Evolutionary conservation across 768 basidiomycete genomes (phyloP).

Genomic region (Mycena vitilis): DNA sequence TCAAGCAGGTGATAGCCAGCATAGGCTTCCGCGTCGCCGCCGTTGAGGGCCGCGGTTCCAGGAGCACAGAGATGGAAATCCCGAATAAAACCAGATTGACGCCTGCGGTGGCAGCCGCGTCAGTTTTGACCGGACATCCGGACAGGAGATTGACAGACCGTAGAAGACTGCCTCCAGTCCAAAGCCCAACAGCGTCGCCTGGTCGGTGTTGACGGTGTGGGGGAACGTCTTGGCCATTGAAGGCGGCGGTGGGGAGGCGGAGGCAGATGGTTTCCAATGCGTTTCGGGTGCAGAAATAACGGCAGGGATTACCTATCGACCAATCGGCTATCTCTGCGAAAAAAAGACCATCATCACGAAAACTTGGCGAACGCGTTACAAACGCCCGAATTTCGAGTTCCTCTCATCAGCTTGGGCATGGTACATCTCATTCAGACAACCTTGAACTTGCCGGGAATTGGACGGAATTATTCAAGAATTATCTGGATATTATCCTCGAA

Average conservation of each 20-base stretch:
- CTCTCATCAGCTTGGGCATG: too few relatives aligned
- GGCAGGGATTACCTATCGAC: too few relatives aligned
- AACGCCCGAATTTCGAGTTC: too few relatives aligned
- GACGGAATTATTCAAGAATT: too few relatives aligned
- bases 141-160: background rate
- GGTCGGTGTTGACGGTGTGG: slow-evolving; percentile 16
- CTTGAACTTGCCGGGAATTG: too few relatives aligned
- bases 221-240: slow-evolving; percentile 1
- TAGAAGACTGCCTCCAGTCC: slow-evolving; percentile 22
- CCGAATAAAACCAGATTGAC: slow-evolving; percentile 15
- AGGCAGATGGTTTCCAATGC: background rate
- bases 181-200: slow-evolving; percentile 25
- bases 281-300: too few relatives aligned
- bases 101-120: background rate
- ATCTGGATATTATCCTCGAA: too few relatives aligned
- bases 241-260: background rate
- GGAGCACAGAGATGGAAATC: slow-evolving; percentile 4
- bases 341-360: too few relatives aligned
- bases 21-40: background rate
- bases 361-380: too few relatives aligned
- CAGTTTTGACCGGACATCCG: background rate
- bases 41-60: background rate
- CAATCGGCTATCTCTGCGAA: too few relatives aligned
- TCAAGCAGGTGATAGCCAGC: slow-evolving; percentile 10
- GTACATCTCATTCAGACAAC: too few relatives aligned